Conservation (phyloP, 2,329 filamentous ascomycete species). For the Thelonectria olida region DNA sequence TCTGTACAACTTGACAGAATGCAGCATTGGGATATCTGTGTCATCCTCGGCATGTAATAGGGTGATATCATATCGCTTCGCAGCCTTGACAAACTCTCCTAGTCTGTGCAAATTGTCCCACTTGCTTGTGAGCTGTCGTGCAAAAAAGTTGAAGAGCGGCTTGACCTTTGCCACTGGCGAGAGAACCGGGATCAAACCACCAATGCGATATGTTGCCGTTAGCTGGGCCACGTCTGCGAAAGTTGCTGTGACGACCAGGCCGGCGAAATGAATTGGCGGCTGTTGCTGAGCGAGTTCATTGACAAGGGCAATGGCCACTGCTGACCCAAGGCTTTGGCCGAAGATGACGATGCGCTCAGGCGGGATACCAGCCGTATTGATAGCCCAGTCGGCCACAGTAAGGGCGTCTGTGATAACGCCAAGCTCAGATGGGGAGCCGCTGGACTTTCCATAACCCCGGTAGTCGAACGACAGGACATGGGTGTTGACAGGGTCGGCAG, state of each 20-base stretch:
- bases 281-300: slow-evolving; percentile 37
- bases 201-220: slow-evolving; percentile 61
- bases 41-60: slow-evolving; percentile 57
- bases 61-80: slow-evolving; percentile 47
- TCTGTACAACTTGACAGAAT: slow-evolving; percentile 56
- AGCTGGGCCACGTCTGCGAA: slow-evolving; percentile 59
- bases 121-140: slow-evolving; percentile 52
- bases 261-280: slow-evolving; percentile 49
- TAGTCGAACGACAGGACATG: slow-evolving; percentile 70
- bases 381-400: slow-evolving; percentile 62
- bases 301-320: slow-evolving; percentile 43
- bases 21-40: slow-evolving; percentile 54
- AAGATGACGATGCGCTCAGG: slow-evolving; percentile 66
- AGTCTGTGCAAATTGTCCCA: slow-evolving; percentile 56
- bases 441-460: slow-evolving; percentile 65
- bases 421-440: slow-evolving; percentile 62
- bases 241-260: slow-evolving; percentile 58
- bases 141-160: slow-evolving; percentile 50
- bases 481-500: slow-evolving; percentile 58
- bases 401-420: slow-evolving; percentile 64
- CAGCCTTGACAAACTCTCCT: slow-evolving; percentile 43
- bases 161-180: slow-evolving; percentile 48
- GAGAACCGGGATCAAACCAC: slow-evolving; percentile 56
- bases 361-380: slow-evolving; percentile 60
- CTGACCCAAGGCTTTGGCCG: slow-evolving; percentile 66